Evolutionary conservation across 2,329 filamentous ascomycete species (phyloP).

Genomic region (Diaporthe eres): DNA sequence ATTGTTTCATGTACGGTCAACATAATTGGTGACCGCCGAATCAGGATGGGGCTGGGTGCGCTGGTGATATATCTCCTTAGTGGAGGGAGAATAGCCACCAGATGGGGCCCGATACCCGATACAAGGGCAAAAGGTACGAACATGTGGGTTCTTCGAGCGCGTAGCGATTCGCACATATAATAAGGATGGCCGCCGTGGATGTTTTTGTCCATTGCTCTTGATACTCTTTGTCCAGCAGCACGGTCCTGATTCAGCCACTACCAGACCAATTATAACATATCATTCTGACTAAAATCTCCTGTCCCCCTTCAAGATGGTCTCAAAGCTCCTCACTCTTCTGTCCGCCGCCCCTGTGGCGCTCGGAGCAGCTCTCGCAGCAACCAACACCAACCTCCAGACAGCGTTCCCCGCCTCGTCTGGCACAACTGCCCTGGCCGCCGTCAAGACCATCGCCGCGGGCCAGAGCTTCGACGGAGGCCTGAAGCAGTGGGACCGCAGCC

Average conservation of each 20-base stretch:
- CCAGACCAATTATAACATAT: not conserved
- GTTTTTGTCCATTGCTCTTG: not conserved
- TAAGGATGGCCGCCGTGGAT: not conserved
- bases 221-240: not conserved
- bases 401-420: slow-evolving; percentile 55
- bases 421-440: slow-evolving; percentile 53
- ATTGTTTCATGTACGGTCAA: slow-evolving; percentile 26
- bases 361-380: slow-evolving; percentile 24
- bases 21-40: not conserved
- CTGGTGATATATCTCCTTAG: not conserved
- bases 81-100: slow-evolving; percentile 3
- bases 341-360: slow-evolving; percentile 18
- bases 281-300: not conserved
- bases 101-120: not conserved
- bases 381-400: slow-evolving; percentile 33
- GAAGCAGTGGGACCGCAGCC: slow-evolving; percentile 43
- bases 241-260: not conserved
- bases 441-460: slow-evolving; percentile 45
- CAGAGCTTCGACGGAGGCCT: slow-evolving; percentile 60
- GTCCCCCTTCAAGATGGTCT: slow-evolving; percentile 10
- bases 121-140: not conserved
- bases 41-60: not conserved
- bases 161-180: not conserved
- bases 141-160: not conserved
- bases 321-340: slow-evolving; percentile 4